phyloP scores from a whole-genome alignment of 176 grass and related monocot genomes.

The Pontederia crassipes region DNA sequence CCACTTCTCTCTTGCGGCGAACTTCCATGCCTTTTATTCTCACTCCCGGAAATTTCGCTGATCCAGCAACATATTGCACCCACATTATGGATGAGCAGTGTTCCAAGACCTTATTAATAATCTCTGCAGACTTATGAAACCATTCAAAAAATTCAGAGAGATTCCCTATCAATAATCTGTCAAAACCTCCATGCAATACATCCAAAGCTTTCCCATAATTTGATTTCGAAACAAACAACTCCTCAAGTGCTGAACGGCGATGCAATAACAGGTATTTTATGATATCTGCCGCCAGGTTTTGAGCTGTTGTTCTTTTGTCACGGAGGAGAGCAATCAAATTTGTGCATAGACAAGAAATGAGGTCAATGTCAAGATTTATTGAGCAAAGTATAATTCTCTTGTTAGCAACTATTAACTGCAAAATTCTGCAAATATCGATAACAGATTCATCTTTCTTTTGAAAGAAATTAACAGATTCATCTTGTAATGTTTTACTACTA shows the following conservation, averaged over 20 bases:
- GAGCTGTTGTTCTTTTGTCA: slow-evolving; percentile 74
- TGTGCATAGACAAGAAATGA: slow-evolving; percentile 84
- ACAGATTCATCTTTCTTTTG: slow-evolving; percentile 32
- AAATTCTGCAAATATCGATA: slow-evolving; percentile 79
- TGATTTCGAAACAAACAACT: slow-evolving; percentile 65
- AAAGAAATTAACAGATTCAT: slow-evolving; percentile 12
- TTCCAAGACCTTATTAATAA: slow-evolving; percentile 73
- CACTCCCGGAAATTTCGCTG: slow-evolving; percentile 91
- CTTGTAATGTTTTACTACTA: slow-evolving; percentile 29
- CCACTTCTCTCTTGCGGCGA: slow-evolving; percentile 87
- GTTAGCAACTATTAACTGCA: slow-evolving; percentile 85
- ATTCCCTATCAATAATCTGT: slow-evolving; percentile 78
- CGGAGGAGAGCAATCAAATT: slow-evolving; percentile 82
- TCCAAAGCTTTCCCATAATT: slow-evolving; percentile 64
- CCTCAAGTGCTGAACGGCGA: slow-evolving; percentile 68
- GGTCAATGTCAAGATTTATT: slow-evolving; percentile 81
- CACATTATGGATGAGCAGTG: slow-evolving; percentile 90
- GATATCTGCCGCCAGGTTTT: slow-evolving; percentile 74
- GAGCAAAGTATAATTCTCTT: slow-evolving; percentile 82
- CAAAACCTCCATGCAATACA: slow-evolving; percentile 83
- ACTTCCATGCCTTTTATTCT: slow-evolving; percentile 98
- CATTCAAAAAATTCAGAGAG: slow-evolving; percentile 78
- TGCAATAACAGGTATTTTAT: slow-evolving; percentile 89
- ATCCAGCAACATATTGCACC: slow-evolving; percentile 71
- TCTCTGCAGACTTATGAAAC: slow-evolving; percentile 65